Conservation (phyloP, 2,329 filamentous ascomycete species). For the Colletotrichum spaethianum region DNA sequence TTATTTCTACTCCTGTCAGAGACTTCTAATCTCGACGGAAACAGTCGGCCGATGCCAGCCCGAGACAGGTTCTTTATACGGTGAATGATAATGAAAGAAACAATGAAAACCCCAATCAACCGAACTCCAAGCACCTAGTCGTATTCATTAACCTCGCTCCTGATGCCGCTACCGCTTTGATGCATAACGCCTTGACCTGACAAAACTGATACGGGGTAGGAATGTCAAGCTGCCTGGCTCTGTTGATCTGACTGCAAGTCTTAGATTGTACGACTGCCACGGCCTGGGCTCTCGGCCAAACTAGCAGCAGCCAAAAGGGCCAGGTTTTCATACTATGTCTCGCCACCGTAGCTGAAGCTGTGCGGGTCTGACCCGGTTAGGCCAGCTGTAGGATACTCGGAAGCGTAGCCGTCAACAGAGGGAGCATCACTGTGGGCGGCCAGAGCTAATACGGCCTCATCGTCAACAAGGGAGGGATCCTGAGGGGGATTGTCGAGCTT, state of each 20-base stretch:
- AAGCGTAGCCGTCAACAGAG: conserved; percentile 55
- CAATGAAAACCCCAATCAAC: neutral
- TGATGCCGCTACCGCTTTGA: conserved; percentile 35
- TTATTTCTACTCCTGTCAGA: neutral
- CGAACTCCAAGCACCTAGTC: conserved; percentile 33
- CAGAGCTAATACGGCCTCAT: conserved; percentile 64
- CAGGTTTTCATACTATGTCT: conserved; percentile 50
- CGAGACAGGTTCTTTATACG: neutral
- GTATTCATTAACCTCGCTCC: conserved; percentile 35
- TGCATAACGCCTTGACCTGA: conserved; percentile 35
- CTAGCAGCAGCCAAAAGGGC: neutral
- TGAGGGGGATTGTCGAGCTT: conserved; percentile 53
- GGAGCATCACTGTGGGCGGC: conserved; percentile 58
- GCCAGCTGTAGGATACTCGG: conserved; percentile 56
- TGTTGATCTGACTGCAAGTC: conserved; percentile 44
- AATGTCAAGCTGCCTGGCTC: neutral
- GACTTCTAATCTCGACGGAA: neutral
- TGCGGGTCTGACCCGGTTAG: conserved; percentile 17
- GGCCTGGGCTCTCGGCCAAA: neutral
- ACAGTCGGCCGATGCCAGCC: neutral
- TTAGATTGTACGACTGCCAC: neutral
- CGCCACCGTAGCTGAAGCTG: conserved; percentile 57
- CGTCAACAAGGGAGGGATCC: conserved; percentile 58
- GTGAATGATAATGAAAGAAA: conserved; percentile 7
- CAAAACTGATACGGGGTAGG: conserved; percentile 6